Percentiles rank a stretch among this genome's conserved stretches.
Conservation (phyloP, 148 eudicot species). For the Rhododendron kiyosumense region DNA sequence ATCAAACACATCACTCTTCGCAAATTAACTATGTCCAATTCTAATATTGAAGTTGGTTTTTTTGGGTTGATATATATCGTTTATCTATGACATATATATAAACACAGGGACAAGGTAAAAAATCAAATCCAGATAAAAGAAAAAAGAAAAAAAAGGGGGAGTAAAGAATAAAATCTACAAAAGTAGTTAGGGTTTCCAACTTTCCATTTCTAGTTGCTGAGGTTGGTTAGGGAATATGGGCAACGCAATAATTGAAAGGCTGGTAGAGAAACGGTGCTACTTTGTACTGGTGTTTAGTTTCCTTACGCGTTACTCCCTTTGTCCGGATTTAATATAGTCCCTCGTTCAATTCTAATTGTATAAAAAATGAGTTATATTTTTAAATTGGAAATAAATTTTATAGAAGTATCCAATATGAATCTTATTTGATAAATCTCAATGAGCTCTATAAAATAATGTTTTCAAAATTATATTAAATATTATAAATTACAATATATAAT, state of each 20-base stretch:
- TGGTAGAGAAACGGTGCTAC: conserved; percentile 30
- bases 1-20: not conserved
- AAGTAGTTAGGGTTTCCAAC: not conserved
- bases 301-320: conserved; percentile 1
- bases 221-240: conserved; percentile 11
- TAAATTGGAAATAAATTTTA: too few species aligned
- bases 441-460: too few species aligned
- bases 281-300: conserved; percentile 15
- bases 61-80: too few species aligned
- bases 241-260: conserved; percentile 8
- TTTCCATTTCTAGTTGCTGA: not conserved
- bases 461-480: too few species aligned
- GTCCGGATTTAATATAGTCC: too few species aligned
- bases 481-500: too few species aligned
- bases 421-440: too few species aligned
- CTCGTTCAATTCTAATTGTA: too few species aligned
- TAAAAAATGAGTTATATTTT: too few species aligned
- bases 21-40: not conserved
- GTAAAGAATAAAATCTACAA: not conserved
- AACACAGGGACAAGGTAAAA: not conserved
- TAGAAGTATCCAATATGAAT: too few species aligned
- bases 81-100: too few species aligned
- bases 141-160: too few species aligned
- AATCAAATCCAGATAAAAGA: not conserved
- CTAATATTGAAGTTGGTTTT: not conserved